A percentile compares a stretch with the other conserved stretches of the same genome.
Evolutionary conservation across 371 early-diverging fungal species (phyloP).

Genomic region (Dinochytrium kinnereticum): DNA sequence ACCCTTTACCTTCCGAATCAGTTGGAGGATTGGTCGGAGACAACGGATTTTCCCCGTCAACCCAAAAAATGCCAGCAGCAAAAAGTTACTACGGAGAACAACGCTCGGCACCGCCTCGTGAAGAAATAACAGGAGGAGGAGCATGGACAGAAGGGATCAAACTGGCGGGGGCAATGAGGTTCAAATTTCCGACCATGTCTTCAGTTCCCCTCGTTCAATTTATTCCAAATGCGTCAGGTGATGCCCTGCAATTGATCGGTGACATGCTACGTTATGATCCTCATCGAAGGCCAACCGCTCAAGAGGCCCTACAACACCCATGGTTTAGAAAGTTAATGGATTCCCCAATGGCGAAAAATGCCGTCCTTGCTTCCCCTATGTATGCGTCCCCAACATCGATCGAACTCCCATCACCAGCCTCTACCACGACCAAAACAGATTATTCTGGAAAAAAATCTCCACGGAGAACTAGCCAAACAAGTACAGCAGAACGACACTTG

Average conservation of each 20-base stretch:
- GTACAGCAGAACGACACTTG: not conserved
- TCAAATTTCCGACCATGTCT: conserved; percentile 64
- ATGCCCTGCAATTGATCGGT: conserved; percentile 75
- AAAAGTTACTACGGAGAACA: not conserved
- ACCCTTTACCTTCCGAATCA: conserved; percentile 34
- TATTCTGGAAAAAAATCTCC: too few species aligned
- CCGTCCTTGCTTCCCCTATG: not conserved
- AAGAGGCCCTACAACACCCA: conserved; percentile 63
- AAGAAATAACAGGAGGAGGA: conserved; percentile 58
- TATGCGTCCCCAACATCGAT: not conserved
- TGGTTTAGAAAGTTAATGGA: conserved; percentile 68
- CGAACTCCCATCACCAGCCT: not conserved
- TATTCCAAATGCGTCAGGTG: conserved; percentile 66
- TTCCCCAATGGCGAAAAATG: conserved; percentile 20
- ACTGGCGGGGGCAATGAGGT: conserved; percentile 67
- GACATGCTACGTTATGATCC: conserved; percentile 92
- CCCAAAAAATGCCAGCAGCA: not conserved
- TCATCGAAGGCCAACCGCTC: conserved; percentile 76
- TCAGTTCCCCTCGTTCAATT: conserved; percentile 61
- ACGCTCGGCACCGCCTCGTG: conserved; percentile 21
- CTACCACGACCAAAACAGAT: not conserved
- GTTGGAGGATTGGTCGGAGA: conserved; percentile 37
- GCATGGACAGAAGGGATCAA: conserved; percentile 71
- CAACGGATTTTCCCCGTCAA: conserved; percentile 25
- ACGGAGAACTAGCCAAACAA: not conserved